Conservation (phyloP, 2,329 filamentous ascomycete genomes). For the Macrophomina tecta region DNA sequence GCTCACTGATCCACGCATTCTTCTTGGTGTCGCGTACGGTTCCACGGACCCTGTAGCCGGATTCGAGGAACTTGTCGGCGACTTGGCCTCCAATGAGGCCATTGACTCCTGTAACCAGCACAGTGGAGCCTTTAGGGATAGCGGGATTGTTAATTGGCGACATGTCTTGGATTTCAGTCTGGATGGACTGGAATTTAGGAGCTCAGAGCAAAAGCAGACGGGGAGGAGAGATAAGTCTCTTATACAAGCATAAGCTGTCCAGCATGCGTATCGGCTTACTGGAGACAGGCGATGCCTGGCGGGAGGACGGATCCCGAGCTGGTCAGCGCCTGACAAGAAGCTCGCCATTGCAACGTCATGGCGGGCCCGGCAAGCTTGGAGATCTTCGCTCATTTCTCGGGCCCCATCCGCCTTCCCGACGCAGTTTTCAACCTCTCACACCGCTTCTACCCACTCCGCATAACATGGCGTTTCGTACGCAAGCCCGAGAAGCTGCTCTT, state of each 20-base stretch:
- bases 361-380: neutral
- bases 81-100: constrained; percentile 44
- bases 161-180: neutral
- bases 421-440: neutral
- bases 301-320: neutral
- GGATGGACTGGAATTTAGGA: too few species aligned
- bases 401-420: neutral
- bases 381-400: neutral
- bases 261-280: neutral
- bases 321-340: constrained; percentile 4
- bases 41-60: constrained; percentile 45
- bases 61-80: constrained; percentile 39
- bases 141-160: constrained; percentile 20
- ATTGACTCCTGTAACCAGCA: constrained; percentile 46
- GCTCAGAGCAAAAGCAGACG: too few species aligned
- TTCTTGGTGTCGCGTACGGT: constrained; percentile 40
- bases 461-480: neutral
- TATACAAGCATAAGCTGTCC: neutral
- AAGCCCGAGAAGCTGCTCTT: neutral
- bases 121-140: constrained; percentile 34
- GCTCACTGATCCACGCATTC: constrained; percentile 38
- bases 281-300: neutral
- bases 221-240: neutral
- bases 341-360: constrained; percentile 5
- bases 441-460: neutral